Percentiles rank a stretch among this genome's conserved stretches.
Evolutionary conservation across 2,329 filamentous ascomycete genomes (phyloP).

Genomic region (Arthrobotrys entomopaga): DNA sequence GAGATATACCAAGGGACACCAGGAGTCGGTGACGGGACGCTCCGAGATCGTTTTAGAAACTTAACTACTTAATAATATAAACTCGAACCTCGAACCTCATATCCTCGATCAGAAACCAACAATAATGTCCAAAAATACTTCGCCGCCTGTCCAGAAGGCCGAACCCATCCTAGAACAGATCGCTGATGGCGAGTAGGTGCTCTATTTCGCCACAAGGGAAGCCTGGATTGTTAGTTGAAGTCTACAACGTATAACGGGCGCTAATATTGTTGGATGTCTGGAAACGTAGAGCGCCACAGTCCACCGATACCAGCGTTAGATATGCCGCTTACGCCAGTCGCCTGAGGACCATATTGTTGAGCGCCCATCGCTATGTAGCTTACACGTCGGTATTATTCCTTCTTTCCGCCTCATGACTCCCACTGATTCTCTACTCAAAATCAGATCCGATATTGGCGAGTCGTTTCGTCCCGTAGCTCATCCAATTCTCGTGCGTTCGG

Average conservation of each 20-base stretch:
- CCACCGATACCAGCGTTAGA: constrained; percentile 84
- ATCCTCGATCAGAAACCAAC: neutral
- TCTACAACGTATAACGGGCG: neutral
- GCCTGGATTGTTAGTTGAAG: neutral
- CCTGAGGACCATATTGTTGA: constrained; percentile 84
- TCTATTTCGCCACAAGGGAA: neutral
- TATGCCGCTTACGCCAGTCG: constrained; percentile 93
- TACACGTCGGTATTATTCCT: constrained; percentile 66
- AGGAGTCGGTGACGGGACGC: too few species aligned
- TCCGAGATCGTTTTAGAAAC: too few species aligned
- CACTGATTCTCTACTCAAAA: neutral
- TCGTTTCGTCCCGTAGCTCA: constrained; percentile 94
- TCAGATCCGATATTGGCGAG: constrained; percentile 75
- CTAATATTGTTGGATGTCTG: neutral
- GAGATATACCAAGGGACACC: too few species aligned
- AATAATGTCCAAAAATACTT: constrained; percentile 22
- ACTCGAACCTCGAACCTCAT: too few species aligned
- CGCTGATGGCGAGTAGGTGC: constrained; percentile 44
- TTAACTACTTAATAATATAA: neutral
- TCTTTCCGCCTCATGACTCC: neutral
- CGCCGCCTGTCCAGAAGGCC: neutral
- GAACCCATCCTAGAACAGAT: constrained; percentile 43
- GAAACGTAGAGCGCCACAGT: constrained; percentile 65
- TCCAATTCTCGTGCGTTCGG: constrained; percentile 79
- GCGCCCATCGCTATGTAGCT: constrained; percentile 93